Base-by-base conservation (phyloP, 148 eudicot species). In the Camellia granthamiana region DNA sequence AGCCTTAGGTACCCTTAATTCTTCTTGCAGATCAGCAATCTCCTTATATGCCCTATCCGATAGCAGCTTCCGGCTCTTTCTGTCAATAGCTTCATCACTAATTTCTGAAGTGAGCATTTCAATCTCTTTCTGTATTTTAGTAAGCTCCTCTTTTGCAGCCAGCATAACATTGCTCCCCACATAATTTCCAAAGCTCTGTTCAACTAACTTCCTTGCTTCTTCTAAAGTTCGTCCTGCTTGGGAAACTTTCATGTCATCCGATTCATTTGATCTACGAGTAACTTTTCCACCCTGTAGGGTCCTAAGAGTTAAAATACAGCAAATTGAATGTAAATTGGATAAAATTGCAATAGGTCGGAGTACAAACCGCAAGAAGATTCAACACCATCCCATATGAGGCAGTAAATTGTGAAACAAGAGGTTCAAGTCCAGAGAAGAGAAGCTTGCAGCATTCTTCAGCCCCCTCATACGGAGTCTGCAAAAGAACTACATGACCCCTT, bases 301-400 rank as follows among this genome's bases (percentile, higher is more conserved):
- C 54, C 77, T 82, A 83, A 77, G 14, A 47, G 9, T 78, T 60
- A 52, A 84, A 47, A 51, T 61, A 67, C 51, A 56, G 68, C 23
- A 42, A 13, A 56, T 41, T 14, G 51, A 75, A 62, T 42, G 13
- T 30, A 79, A 56, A 49, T 75, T 55, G 19, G 59, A 19, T 10
- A 56, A 63, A 66, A 74, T 19, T 23, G 65, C 46, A 63, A 85
- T 7, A 70, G 55, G 70, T 78, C 60, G 23, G 77, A 69, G 46
- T 38, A 79, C 85, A 76, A 86, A 96, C 99, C 81, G 92, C 98
- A 79, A 96, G 94, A 87, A 96, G 99, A 88, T 96, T 96, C 80
- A 96, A 83, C 83, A 96, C 99, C 99, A 96, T 96, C 75, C 99
- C 99, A 85, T 96, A 96, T 76, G 99, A 96, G 65, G 98, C 99